Evolutionary conservation across 2,329 filamentous ascomycete genomes (phyloP).

Genomic region (Pseudocercospora vitis): DNA sequence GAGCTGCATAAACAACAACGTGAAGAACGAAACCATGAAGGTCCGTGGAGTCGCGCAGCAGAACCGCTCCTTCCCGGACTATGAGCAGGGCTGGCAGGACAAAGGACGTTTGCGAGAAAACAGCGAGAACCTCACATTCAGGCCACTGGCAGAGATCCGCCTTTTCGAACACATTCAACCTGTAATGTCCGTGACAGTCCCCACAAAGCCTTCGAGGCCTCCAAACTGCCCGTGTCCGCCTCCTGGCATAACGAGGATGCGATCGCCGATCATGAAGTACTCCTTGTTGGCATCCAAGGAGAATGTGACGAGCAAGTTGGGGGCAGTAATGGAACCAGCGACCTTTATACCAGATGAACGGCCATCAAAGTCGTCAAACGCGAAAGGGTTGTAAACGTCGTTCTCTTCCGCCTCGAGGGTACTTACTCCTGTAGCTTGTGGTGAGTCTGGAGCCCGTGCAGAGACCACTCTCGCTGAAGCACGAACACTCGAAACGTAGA

Average conservation of each 20-base stretch:
- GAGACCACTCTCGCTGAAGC: slow-evolving; percentile 71
- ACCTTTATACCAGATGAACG: slow-evolving; percentile 17
- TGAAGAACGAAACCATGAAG: not conserved
- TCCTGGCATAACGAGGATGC: slow-evolving; percentile 70
- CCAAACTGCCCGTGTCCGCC: slow-evolving; percentile 61
- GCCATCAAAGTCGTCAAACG: slow-evolving; percentile 30
- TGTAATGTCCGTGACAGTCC: slow-evolving; percentile 52
- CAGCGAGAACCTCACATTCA: not conserved
- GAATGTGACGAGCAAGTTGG: slow-evolving; percentile 57
- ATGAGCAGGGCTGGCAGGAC: not conserved
- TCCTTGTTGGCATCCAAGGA: slow-evolving; percentile 69
- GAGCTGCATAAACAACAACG: not conserved
- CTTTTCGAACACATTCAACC: slow-evolving; percentile 34
- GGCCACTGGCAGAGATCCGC: not conserved
- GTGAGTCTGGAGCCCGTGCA: slow-evolving; percentile 36
- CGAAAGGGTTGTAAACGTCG: slow-evolving; percentile 32
- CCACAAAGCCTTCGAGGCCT: slow-evolving; percentile 71
- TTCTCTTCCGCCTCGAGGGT: slow-evolving; percentile 35
- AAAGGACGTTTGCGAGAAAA: not conserved
- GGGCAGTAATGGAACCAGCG: slow-evolving; percentile 30
- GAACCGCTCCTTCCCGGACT: not conserved
- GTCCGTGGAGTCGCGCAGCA: not conserved
- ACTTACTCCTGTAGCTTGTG: too few species aligned
- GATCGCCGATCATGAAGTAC: slow-evolving; percentile 71
- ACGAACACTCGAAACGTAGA: slow-evolving; percentile 85